These are phyloP conservation scores for Cutaneotrichosporon mucoides DNA, from an alignment of 1,284 basidiomycete genomes.

Conservation along the genomic window DNA sequence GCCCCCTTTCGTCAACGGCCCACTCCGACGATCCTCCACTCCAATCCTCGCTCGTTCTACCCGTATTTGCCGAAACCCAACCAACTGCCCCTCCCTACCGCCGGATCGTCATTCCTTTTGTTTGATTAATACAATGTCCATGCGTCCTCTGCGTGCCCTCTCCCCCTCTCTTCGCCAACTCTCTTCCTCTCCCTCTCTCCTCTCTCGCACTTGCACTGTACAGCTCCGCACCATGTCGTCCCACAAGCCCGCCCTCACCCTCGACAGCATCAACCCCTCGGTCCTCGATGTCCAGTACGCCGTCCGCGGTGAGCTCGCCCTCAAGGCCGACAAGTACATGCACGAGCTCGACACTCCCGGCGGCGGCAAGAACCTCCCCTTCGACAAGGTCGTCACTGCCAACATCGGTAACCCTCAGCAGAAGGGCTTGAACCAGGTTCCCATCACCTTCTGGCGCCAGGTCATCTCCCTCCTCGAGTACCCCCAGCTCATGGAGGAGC, in stretches of 20 bases:
- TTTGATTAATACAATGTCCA: neutral
- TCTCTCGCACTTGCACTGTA: too few relatives aligned
- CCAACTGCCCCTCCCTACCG: too few relatives aligned
- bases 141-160: neutral
- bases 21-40: too few relatives aligned
- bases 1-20: too few relatives aligned
- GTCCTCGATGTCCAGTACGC: conserved; percentile 90
- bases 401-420: conserved; percentile 99
- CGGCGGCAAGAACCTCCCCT: conserved; percentile 62
- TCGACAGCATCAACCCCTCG: conserved; percentile 63
- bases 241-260: conserved; percentile 32
- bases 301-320: conserved; percentile 92
- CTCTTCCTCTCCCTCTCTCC: neutral
- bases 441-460: conserved; percentile 91
- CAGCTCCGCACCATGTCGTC: conserved; percentile 10
- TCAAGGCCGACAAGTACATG: conserved; percentile 81
- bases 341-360: conserved; percentile 60
- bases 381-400: conserved; percentile 83
- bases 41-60: too few relatives aligned
- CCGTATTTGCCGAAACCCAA: too few relatives aligned
- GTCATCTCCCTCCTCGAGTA: conserved; percentile 74
- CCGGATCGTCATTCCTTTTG: too few relatives aligned
- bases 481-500: conserved; percentile 75
- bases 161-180: neutral
- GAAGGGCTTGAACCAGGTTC: conserved; percentile 85